Conservation (phyloP, 2,329 filamentous ascomycete species). For the Podosphaera fusca region DNA sequence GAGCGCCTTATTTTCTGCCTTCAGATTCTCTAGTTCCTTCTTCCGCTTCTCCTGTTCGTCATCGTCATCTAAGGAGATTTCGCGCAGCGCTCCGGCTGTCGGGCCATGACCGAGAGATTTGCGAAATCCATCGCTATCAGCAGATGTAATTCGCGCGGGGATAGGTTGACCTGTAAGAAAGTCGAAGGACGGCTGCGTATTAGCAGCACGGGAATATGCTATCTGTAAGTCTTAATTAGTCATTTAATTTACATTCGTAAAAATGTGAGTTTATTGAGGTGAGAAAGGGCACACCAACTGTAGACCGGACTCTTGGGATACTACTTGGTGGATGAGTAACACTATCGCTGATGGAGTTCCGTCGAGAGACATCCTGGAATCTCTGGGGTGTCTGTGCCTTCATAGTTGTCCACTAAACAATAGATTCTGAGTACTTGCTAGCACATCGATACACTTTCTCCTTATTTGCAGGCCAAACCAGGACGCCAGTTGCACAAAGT, state of each 20-base stretch:
- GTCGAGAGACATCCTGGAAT: constrained; percentile 7
- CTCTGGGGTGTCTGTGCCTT: constrained; percentile 14
- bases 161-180: constrained; percentile 28
- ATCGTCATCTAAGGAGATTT: constrained; percentile 20
- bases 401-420: constrained; percentile 5
- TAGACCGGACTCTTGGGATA: constrained; percentile 13
- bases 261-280: neutral
- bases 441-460: no score
- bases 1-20: constrained; percentile 70
- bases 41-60: constrained; percentile 9
- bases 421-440: no score
- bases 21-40: constrained; percentile 47
- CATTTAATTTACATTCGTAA: neutral
- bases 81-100: constrained; percentile 33
- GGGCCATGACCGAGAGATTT: constrained; percentile 17
- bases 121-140: neutral
- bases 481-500: no score
- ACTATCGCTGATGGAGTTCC: constrained; percentile 9
- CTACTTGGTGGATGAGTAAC: constrained; percentile 8
- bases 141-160: constrained; percentile 3
- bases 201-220: constrained; percentile 25
- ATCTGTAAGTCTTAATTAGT: constrained; percentile 12
- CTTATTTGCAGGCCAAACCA: no score
- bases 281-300: neutral
- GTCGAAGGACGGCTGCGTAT: constrained; percentile 32